A percentile compares a stretch with the other conserved stretches of the same genome.
Evolutionary conservation across 768 basidiomycete genomes (phyloP).

Genomic region (Hortiboletus flavorubellus): DNA sequence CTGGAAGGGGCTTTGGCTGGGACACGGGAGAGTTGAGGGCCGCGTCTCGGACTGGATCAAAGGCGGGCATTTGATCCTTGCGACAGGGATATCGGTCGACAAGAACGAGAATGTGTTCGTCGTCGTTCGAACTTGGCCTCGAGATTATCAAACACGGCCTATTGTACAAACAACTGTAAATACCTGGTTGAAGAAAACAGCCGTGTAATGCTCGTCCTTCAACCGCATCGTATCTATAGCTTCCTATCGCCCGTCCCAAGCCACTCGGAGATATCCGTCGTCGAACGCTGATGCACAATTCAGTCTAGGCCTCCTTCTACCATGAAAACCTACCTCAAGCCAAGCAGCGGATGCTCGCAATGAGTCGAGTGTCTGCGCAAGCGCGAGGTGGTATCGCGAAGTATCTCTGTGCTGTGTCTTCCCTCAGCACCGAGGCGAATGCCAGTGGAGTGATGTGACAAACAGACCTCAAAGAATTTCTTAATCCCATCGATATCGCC

Average conservation of each 20-base stretch:
- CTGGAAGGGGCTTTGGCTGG: conserved; percentile 38
- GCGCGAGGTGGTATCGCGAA: conserved; percentile 60
- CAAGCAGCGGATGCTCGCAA: conserved; percentile 59
- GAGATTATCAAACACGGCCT: not conserved
- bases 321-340: conserved; percentile 48
- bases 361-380: conserved; percentile 67
- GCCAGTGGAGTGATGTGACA: not conserved
- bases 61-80: conserved; percentile 39
- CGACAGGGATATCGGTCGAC: not conserved
- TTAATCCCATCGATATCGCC: conserved; percentile 60
- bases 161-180: conserved; percentile 5
- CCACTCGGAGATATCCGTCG: conserved; percentile 55
- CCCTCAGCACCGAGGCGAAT: not conserved
- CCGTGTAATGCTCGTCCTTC: not conserved
- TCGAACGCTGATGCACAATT: conserved; percentile 47
- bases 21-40: conserved; percentile 73
- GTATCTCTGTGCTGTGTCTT: conserved; percentile 55
- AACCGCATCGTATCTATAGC: not conserved
- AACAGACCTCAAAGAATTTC: conserved; percentile 71
- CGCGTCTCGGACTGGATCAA: conserved; percentile 87
- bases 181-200: not conserved
- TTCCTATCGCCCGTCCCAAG: conserved; percentile 25
- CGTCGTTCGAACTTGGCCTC: conserved; percentile 3
- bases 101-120: conserved; percentile 1
- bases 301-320: not conserved